Percentiles rank a stretch among this genome's conserved stretches.
Evolutionary conservation across 306 rosid species (phyloP).

Genomic region (Mimosa bimucronata): DNA sequence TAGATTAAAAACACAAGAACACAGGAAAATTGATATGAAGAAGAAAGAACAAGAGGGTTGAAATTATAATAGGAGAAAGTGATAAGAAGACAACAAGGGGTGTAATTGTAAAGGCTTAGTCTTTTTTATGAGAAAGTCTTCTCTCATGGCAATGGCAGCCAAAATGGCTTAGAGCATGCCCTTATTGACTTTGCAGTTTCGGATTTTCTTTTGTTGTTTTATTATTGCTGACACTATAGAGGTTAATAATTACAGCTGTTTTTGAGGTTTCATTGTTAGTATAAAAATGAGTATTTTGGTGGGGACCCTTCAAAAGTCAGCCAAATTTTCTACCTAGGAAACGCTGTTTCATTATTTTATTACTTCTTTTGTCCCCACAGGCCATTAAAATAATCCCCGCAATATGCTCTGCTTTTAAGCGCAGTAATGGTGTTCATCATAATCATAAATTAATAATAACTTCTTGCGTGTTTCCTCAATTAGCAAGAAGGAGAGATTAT

Average conservation of each 20-base stretch:
- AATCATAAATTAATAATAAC: not conserved
- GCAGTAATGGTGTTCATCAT: not conserved
- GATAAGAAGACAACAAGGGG: not conserved
- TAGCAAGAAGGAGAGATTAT: not conserved
- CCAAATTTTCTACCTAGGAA: constrained; percentile 40
- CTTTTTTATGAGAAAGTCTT: constrained; percentile 42
- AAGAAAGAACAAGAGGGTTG: constrained; percentile 9
- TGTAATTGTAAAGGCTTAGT: constrained; percentile 45
- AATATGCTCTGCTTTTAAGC: not conserved
- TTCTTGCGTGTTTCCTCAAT: not conserved
- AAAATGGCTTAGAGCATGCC: constrained; percentile 52
- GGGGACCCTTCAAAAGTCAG: constrained; percentile 55
- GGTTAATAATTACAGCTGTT: constrained; percentile 60
- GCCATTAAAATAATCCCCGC: constrained; percentile 1
- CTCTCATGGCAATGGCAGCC: constrained; percentile 43
- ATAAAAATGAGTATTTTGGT: constrained; percentile 33
- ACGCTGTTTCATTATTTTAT: not conserved
- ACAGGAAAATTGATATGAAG: constrained; percentile 15
- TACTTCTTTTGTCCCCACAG: not conserved
- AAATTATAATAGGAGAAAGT: not conserved
- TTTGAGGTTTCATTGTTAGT: constrained; percentile 39
- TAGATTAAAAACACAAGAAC: not conserved
- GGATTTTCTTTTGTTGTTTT: constrained; percentile 30
- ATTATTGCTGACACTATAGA: constrained; percentile 41
- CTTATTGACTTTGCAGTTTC: constrained; percentile 71